Evolutionary conservation across 805 yeast genomes (phyloP).

Genomic region (Candida loeiensis): DNA sequence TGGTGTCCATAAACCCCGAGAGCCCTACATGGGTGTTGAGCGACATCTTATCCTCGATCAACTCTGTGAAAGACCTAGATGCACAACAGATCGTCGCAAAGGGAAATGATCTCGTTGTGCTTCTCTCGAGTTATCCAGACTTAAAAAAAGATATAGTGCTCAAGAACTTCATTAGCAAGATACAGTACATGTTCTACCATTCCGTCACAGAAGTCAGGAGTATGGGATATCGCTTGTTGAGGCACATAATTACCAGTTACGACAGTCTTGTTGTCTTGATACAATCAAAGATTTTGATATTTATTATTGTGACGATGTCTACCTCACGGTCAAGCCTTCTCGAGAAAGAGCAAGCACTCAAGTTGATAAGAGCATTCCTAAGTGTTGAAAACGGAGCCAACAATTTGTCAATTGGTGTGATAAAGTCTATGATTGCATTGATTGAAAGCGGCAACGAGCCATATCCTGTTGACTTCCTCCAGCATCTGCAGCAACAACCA

Average conservation of each 20-base stretch:
- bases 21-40: conserved; percentile 57
- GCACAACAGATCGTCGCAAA: conserved; percentile 50
- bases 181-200: conserved; percentile 60
- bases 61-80: conserved; percentile 45
- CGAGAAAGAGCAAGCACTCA: conserved; percentile 77
- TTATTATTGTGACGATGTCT: conserved; percentile 61
- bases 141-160: conserved; percentile 63
- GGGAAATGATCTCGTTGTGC: conserved; percentile 61
- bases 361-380: conserved; percentile 60
- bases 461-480: conserved; percentile 1
- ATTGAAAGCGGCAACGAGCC: conserved; percentile 11
- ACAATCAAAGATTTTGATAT: conserved; percentile 55
- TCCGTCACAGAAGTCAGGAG: conserved; percentile 61
- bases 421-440: conserved; percentile 53
- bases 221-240: conserved; percentile 69
- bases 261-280: conserved; percentile 54
- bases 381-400: conserved; percentile 49
- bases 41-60: conserved; percentile 57
- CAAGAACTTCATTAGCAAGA: conserved; percentile 50
- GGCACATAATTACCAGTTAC: conserved; percentile 56
- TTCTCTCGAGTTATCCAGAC: conserved; percentile 55
- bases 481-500: background rate
- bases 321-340: conserved; percentile 49
- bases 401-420: conserved; percentile 57
- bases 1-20: conserved; percentile 7